phyloP scores from a whole-genome alignment of 2,329 filamentous ascomycete genomes.

The Spiromastix sp. region DNA sequence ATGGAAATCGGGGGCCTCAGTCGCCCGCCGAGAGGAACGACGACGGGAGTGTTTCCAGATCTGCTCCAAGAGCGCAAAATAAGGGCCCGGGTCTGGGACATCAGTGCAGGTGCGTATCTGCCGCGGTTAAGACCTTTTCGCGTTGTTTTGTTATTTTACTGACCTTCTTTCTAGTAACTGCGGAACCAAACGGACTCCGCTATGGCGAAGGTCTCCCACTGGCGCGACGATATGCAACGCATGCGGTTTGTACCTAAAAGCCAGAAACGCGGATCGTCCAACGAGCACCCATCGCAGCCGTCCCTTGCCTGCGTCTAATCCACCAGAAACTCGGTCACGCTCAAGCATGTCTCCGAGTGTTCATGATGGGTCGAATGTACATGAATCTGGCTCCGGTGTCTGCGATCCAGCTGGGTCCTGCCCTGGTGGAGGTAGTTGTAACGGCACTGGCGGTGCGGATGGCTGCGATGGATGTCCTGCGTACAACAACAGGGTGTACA shows the following conservation, averaged over 20 bases:
- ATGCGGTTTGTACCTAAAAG: slow-evolving; percentile 89
- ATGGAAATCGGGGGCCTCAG: slow-evolving; percentile 8
- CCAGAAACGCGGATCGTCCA: slow-evolving; percentile 80
- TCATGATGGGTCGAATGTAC: slow-evolving; percentile 22
- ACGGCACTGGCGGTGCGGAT: slow-evolving; percentile 89
- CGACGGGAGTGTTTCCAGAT: slow-evolving; percentile 14
- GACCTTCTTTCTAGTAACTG: slow-evolving; percentile 60
- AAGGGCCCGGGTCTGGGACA: slow-evolving; percentile 30
- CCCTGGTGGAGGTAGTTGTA: slow-evolving; percentile 87
- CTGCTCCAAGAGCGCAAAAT: slow-evolving; percentile 23
- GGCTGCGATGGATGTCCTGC: slow-evolving; percentile 93
- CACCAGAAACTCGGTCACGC: slow-evolving; percentile 13
- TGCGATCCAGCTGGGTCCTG: slow-evolving; percentile 64
- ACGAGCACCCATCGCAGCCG: slow-evolving; percentile 88
- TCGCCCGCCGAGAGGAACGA: slow-evolving; percentile 10
- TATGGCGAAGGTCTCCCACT: slow-evolving; percentile 88
- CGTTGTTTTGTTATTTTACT: slow-evolving; percentile 2
- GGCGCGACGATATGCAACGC: slow-evolving; percentile 97
- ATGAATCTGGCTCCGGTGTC: slow-evolving; percentile 26
- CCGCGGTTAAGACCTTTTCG: too few species aligned
- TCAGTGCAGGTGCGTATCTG: slow-evolving; percentile 33
- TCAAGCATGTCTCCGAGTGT: slow-evolving; percentile 21
- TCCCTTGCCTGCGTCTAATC: slow-evolving; percentile 36
- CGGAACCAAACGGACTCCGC: slow-evolving; percentile 80
- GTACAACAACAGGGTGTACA: slow-evolving; percentile 92